These are phyloP conservation scores for Suhomyces canberraensis DNA, from an alignment of 805 yeast genomes.

Conservation along the genomic window DNA sequence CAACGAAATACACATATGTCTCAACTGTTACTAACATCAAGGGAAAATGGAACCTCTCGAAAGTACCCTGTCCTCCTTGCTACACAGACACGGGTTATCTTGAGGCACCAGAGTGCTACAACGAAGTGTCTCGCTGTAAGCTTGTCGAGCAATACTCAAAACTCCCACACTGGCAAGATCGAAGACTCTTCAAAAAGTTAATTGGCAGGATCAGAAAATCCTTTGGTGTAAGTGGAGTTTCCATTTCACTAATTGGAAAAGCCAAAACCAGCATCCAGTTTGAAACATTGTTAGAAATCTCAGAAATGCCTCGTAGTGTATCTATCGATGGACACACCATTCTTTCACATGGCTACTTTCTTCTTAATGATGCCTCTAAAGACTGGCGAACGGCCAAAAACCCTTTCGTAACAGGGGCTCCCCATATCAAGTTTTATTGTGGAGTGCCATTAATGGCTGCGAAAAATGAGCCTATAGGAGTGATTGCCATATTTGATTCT, in stretches of 20 bases:
- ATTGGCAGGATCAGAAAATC: slow-evolving; percentile 36
- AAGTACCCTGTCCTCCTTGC: slow-evolving; percentile 57
- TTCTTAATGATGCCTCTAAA: slow-evolving; percentile 54
- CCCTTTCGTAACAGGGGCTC: slow-evolving; percentile 63
- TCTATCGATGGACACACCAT: slow-evolving; percentile 71
- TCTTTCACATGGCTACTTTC: slow-evolving; percentile 52
- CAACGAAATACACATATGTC: too few relatives aligned
- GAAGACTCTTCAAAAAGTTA: slow-evolving; percentile 34
- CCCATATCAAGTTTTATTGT: slow-evolving; percentile 58
- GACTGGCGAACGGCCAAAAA: slow-evolving; percentile 70
- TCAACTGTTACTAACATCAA: too few relatives aligned
- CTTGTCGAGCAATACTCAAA: slow-evolving; percentile 40
- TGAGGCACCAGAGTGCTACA: slow-evolving; percentile 57
- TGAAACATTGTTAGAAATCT: slow-evolving; percentile 45
- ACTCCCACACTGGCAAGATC: slow-evolving; percentile 48
- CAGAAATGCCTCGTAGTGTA: slow-evolving; percentile 50
- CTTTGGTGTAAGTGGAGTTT: slow-evolving; percentile 49
- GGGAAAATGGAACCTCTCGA: too few relatives aligned
- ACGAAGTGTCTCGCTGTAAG: slow-evolving; percentile 45
- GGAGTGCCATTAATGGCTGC: slow-evolving; percentile 55
- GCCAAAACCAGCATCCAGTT: slow-evolving; percentile 48
- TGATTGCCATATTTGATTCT: slow-evolving; percentile 55
- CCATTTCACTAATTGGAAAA: slow-evolving; percentile 56
- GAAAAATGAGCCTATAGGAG: slow-evolving; percentile 49
- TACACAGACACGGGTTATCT: slow-evolving; percentile 44